phyloP scores from a whole-genome alignment of 192 early-diverging fungal genomes.

The Phycomyces blakesleeanus region DNA sequence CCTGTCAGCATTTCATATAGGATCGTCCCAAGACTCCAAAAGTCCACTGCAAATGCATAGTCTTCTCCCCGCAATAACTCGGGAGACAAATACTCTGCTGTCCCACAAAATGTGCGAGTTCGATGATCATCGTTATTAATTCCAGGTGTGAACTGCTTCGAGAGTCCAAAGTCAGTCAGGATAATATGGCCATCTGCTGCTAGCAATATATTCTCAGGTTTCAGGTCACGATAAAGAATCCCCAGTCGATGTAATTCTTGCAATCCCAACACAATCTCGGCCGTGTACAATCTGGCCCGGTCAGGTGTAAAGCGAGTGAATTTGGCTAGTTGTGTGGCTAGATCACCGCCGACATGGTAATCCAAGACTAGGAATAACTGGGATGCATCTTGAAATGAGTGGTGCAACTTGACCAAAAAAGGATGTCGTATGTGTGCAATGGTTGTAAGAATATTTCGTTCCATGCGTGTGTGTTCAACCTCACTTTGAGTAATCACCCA shows the following conservation, averaged over 20 bases:
- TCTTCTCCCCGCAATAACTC: conserved; percentile 54
- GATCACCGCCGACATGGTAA: conserved; percentile 88
- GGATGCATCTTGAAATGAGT: conserved; percentile 84
- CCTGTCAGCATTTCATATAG: conserved; percentile 91
- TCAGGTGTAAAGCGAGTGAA: conserved; percentile 59
- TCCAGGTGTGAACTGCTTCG: conserved; percentile 52
- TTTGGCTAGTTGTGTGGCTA: conserved; percentile 77
- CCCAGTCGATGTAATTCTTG: conserved; percentile 84
- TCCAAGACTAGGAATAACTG: conserved; percentile 87
- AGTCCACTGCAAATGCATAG: conserved; percentile 78
- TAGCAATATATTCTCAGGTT: conserved; percentile 74
- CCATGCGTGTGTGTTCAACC: conserved; percentile 76
- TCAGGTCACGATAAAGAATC: conserved; percentile 84
- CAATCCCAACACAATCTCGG: conserved; percentile 83
- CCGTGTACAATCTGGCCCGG: conserved; percentile 77
- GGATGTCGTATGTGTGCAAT: conserved; percentile 65
- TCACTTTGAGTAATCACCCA: conserved; percentile 68
- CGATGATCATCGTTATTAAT: conserved; percentile 15
- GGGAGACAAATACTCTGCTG: conserved; percentile 78
- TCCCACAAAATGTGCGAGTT: conserved; percentile 67
- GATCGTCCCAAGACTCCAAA: conserved; percentile 87
- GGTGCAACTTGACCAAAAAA: conserved; percentile 86
- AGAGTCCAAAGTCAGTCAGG: conserved; percentile 90
- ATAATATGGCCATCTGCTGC: conserved; percentile 75
- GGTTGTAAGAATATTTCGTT: conserved; percentile 73